A percentile compares a stretch with the other conserved stretches of the same genome.
Evolutionary conservation across 2,329 filamentous ascomycete species (phyloP).

Genomic region (Scytalidium sp.): DNA sequence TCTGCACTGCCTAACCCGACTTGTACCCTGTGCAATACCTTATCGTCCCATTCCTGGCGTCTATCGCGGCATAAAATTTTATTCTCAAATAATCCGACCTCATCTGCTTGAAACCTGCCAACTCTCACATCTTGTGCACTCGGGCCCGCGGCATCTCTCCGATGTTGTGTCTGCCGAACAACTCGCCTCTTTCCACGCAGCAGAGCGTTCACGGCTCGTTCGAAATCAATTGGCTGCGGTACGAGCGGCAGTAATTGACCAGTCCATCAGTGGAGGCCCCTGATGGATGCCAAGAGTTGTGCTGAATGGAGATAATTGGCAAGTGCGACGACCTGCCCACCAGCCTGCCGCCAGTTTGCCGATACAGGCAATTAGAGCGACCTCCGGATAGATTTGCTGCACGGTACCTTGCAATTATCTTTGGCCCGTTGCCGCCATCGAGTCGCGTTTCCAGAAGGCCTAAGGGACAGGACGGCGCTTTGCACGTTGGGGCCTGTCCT

Average conservation of each 20-base stretch:
- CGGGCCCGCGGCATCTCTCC: too few relatives aligned
- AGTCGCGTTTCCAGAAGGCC: too few relatives aligned
- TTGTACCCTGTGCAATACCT: neutral
- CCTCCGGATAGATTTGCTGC: too few relatives aligned
- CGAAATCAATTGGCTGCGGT: neutral
- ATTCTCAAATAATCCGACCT: neutral
- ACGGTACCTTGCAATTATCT: too few relatives aligned
- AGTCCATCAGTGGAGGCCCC: neutral
- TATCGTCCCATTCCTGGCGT: neutral
- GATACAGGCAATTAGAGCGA: too few relatives aligned
- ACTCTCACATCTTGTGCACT: too few relatives aligned
- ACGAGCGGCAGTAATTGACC: neutral
- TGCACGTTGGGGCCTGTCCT: too few relatives aligned
- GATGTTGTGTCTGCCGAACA: too few relatives aligned
- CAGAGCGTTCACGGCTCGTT: neutral
- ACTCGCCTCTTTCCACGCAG: neutral
- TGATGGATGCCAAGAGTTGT: neutral
- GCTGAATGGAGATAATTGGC: neutral
- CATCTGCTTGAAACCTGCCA: too few relatives aligned
- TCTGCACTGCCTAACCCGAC: neutral
- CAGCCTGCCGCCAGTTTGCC: too few relatives aligned
- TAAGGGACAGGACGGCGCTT: too few relatives aligned
- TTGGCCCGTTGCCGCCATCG: too few relatives aligned
- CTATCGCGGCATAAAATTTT: neutral
- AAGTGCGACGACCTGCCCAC: neutral